Base-by-base conservation (phyloP, 306 rosid genomes). In the Ziziphus jujuba region DNA sequence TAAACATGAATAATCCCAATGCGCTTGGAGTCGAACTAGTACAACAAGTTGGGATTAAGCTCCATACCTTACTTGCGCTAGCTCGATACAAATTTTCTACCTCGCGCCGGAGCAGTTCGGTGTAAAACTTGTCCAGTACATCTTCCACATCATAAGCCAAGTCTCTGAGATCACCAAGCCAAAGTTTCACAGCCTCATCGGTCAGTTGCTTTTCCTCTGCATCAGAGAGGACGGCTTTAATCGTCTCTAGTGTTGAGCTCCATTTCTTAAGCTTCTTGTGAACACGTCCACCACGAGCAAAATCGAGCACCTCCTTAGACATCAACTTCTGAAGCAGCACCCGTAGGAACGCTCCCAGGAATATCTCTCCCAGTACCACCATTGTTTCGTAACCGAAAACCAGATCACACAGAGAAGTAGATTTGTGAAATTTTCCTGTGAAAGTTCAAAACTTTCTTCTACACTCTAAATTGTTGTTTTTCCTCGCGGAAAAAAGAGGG, bases 91-190 rank as follows among this genome's bases (percentile, higher is more conserved):
- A 47, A 16, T 67, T 33, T 17, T 24, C 36, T 12, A 35, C 22
- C 20, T 31, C 1, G 10, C 22, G 65, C 3, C 12, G 48, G 21
- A 53, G 52, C 1, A 40, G 61, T 43, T 71, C 33, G 0, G 65
- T 53, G 23, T 63, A 52, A 38, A 53, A 74, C 17, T 50, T 63
- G 35, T 65, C 80, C 53, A 79, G 51, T 5, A 74, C 23, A 53
- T 79, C 77, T 11, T 74, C 77, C 25, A 66, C 21, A 8, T 65
- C 63, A 15, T 59, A 25, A 35, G 81, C 51, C 40, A 68, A 69
- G 62, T 77, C 65, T 45, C n/a, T 31, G 35, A 77, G 81, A 49
- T 77, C 71, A 0, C 59, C 34, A 16, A 77, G 66, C 81, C 77
- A 77, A 25, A 25, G 12, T 0, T n/a, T n/a, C n/a, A n/a, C n/a